Conservation (phyloP, 2,329 filamentous ascomycete species). For the Alternaria arborescens region DNA sequence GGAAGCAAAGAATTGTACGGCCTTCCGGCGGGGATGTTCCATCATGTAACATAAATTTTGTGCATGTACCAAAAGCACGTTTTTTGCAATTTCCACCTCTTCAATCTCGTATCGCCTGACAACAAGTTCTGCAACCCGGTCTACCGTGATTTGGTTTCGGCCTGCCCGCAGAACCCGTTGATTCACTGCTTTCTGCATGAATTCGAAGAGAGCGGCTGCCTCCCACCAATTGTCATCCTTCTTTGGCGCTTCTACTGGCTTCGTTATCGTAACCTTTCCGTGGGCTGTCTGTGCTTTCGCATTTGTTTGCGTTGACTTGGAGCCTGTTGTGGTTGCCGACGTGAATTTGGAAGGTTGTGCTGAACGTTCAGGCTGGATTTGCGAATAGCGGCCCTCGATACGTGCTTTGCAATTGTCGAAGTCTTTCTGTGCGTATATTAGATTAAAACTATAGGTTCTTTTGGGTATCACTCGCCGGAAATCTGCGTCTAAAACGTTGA, state of each 20-base stretch:
- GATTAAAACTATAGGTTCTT: not conserved
- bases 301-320: slow-evolving; percentile 11
- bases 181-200: slow-evolving; percentile 51
- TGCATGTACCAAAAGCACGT: slow-evolving; percentile 49
- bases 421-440: slow-evolving; percentile 33
- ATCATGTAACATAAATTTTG: slow-evolving; percentile 51
- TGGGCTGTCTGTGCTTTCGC: slow-evolving; percentile 8
- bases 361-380: slow-evolving; percentile 22
- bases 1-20: slow-evolving; percentile 36
- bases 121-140: slow-evolving; percentile 45
- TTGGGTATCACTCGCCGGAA: slow-evolving; percentile 38
- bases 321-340: slow-evolving; percentile 8
- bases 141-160: slow-evolving; percentile 43
- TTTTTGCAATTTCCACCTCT: slow-evolving; percentile 40
- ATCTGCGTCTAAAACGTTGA: slow-evolving; percentile 50
- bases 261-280: slow-evolving; percentile 17
- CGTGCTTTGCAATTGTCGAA: slow-evolving; percentile 44
- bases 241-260: slow-evolving; percentile 34
- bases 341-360: slow-evolving; percentile 20
- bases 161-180: slow-evolving; percentile 40
- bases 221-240: slow-evolving; percentile 54
- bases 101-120: slow-evolving; percentile 51
- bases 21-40: slow-evolving; percentile 45
- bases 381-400: slow-evolving; percentile 37
- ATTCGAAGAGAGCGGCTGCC: slow-evolving; percentile 49